These are phyloP conservation scores for Darksidea phi DNA, from an alignment of 495 filamentous ascomycete genomes.

Conservation along the genomic window DNA sequence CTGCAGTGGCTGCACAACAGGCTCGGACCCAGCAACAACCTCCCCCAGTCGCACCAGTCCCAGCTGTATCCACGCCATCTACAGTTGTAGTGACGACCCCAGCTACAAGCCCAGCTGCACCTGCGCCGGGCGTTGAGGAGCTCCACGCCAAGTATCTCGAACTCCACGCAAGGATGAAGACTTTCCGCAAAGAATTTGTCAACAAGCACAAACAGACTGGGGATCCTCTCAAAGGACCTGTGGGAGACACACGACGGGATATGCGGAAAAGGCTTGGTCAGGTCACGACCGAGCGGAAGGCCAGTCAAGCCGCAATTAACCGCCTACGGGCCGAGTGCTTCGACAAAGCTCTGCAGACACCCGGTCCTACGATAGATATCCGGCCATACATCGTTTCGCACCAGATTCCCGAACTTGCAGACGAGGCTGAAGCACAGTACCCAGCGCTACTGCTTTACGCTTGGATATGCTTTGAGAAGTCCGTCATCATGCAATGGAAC, in stretches of 20 bases:
- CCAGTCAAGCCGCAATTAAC: conserved; percentile 54
- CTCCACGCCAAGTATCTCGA: conserved; percentile 62
- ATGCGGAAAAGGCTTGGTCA: conserved; percentile 73
- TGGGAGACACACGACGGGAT: conserved; percentile 73
- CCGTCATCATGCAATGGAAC: conserved; percentile 69
- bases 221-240: conserved; percentile 57
- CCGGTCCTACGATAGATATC: conserved; percentile 63
- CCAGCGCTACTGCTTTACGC: conserved; percentile 68
- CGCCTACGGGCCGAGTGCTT: conserved; percentile 49
- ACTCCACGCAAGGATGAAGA: conserved; percentile 72
- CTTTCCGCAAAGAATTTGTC: conserved; percentile 58
- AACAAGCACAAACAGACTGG: conserved; percentile 51
- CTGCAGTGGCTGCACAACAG: conserved; percentile 33
- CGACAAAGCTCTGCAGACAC: conserved; percentile 47
- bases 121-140: conserved; percentile 43
- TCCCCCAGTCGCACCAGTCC: conserved; percentile 1
- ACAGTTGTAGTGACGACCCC: background rate
- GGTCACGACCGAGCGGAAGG: conserved; percentile 53
- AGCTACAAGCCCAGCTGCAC: conserved; percentile 2
- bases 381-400: conserved; percentile 59
- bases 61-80: conserved; percentile 4
- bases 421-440: conserved; percentile 49
- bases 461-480: conserved; percentile 80
- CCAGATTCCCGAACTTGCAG: conserved; percentile 51
- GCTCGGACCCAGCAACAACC: conserved; percentile 15